Evolutionary conservation across 106 monocot genomes (phyloP), one percentile per base, ranked within the genome.

Genomic region (Triglochin maritima): DNA sequence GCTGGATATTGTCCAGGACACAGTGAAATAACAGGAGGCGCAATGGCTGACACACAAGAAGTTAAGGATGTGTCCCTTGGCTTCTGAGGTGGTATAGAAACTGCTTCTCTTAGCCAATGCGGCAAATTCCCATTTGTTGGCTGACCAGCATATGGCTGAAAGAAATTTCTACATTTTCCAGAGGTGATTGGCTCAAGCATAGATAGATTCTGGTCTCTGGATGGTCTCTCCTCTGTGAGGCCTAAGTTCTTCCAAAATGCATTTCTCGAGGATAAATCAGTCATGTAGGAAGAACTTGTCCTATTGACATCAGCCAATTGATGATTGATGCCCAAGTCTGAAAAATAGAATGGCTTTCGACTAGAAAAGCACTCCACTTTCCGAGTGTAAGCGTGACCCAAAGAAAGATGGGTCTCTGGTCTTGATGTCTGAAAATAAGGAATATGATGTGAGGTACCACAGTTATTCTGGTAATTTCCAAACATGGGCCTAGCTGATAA

Each of bases 21-120:
- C 15, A 5, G 4, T 7, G 49, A 12, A 47, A 56, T 4, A 15
- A 50, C 45, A 59, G 47, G 3, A 50, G 60, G 60, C 12, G n/a
- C 67, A 51, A 56, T 16, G 47, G 62, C 2, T 45, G 71, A 69
- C 69, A 66, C 50, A 56, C 56, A 47, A 45, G 42, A 50, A 61
- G 63, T 48, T 47, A 63, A 49, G 44, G 60, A 47, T n/a, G 66
- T 58, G 1, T 66, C 71, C 57, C 63, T 72, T 46, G n/a, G 71
- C 43, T 55, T 57, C 6, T 70, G 68, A 57, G 49, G 63, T 4
- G 47, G 62, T 17, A 29, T 5, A 12, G 14, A 43, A 45, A 76
- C 46, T 10, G 64, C 82, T 54, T 88, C 88, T 60, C 76, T 86
- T 12, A 93, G 80, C 93, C 88, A 93, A 74, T 86, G 83, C 44